A percentile compares a stretch with the other conserved stretches of the same genome.
phyloP scores from a whole-genome alignment of 2,329 filamentous ascomycete species.

The Cladosporium sp. region DNA sequence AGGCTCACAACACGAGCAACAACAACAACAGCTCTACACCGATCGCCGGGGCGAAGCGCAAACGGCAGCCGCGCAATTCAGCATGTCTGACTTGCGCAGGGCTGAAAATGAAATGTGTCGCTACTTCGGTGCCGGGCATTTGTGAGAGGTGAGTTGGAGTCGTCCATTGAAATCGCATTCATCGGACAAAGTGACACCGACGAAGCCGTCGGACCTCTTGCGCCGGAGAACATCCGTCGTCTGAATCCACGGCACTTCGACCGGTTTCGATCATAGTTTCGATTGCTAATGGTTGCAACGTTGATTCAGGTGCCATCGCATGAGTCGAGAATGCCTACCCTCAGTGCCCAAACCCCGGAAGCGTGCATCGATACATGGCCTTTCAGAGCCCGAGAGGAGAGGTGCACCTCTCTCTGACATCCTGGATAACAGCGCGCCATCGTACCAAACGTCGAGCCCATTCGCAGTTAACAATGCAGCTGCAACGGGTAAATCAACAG shows the following conservation, averaged over 20 bases:
- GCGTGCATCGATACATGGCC: constrained; percentile 19
- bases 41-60: constrained; percentile 17
- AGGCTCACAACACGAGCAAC: too few relatives aligned
- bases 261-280: too few relatives aligned
- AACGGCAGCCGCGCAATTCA: constrained; percentile 26
- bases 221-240: too few relatives aligned
- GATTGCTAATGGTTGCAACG: neutral
- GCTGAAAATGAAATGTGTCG: constrained; percentile 27
- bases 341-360: constrained; percentile 26
- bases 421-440: neutral
- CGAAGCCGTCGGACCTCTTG: too few relatives aligned
- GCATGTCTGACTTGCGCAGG: constrained; percentile 26
- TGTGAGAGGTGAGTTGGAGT: constrained; percentile 16
- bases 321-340: constrained; percentile 24
- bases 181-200: too few relatives aligned
- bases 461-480: neutral
- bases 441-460: neutral
- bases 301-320: constrained; percentile 27
- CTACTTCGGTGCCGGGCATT: constrained; percentile 8
- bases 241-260: too few relatives aligned
- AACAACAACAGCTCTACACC: neutral
- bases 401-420: constrained; percentile 20
- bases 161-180: too few relatives aligned
- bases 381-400: constrained; percentile 17
- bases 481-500: neutral